Evolutionary conservation across 1,284 basidiomycete genomes (phyloP), one percentile per base, ranked within the genome.

Genomic region (Lentinula novae-zelandiae): DNA sequence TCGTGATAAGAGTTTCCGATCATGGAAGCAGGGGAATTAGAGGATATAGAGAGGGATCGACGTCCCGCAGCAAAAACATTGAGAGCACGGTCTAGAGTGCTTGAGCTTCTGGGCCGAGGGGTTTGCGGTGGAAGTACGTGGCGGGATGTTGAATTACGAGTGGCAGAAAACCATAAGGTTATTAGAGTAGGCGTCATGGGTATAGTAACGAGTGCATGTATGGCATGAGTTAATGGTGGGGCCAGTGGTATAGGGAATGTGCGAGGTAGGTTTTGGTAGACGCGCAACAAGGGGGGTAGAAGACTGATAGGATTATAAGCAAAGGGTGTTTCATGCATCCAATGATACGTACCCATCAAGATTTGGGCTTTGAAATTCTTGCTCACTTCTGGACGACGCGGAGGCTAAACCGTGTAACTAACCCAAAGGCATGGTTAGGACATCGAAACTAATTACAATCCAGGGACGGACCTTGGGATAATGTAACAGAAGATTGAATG

Each of bases 401-500:
- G n/a, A 51, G n/a, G 27, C 27, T 13, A 48, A n/a, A 42, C 40
- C n/a, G 31, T 13, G 10, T 34, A 44, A 27, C 49, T 59, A 8
- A n/a, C 13, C 13, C 22, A 33, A 44, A 10, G 34, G 13, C 31
- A 38, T 44, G 34, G 20, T 3, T 31, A 34, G 6, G 20, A 12
- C 33, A 44, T 27, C 54, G n/a, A 8, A 57, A 60, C 5, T 13
- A 15, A 20, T 38, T n/a, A 9, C 15, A 38, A n/a, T n/a, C 4
- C 5, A 22, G 17, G 20, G 0, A 68, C 73, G 44, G 31, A 80
- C 82, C 71, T 79, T 82, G 0, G 84, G 83, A 69, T 86, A 93
- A 69, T 92, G 87, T 51, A 86, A 72, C 60, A 90, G 78, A 40
- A 93, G 68, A 68, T 93, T 93, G 73, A 92, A 93, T 8, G 81